These are phyloP conservation scores for Iodosphaeria phyllophila DNA, from an alignment of 2,329 filamentous ascomycete species.

Conservation along the genomic window DNA sequence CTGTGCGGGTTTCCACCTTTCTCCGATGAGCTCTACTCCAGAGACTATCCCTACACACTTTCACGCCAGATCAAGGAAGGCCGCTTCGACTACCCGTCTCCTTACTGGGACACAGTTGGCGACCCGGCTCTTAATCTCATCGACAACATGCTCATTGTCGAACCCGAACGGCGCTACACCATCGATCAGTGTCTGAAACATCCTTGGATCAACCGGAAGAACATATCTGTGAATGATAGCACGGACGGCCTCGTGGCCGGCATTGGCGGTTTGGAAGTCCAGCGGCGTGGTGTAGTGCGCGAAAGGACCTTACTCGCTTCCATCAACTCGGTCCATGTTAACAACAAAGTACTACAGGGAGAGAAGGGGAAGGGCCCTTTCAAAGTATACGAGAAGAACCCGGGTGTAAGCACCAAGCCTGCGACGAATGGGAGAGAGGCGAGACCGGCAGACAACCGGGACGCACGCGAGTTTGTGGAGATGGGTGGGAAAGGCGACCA, in stretches of 20 bases:
- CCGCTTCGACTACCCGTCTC: constrained; percentile 84
- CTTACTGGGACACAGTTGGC: constrained; percentile 82
- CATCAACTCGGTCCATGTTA: constrained; percentile 53
- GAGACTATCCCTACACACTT: constrained; percentile 69
- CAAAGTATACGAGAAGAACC: constrained; percentile 62
- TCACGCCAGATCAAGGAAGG: constrained; percentile 81
- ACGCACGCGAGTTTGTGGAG: constrained; percentile 60
- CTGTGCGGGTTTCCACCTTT: constrained; percentile 91
- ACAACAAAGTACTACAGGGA: constrained; percentile 33
- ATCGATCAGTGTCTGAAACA: constrained; percentile 84
- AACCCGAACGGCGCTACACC: constrained; percentile 66
- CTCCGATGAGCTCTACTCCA: constrained; percentile 73
- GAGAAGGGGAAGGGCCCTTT: constrained; percentile 39
- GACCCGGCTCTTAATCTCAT: constrained; percentile 85
- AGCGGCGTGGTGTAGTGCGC: constrained; percentile 57
- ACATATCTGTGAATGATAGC: constrained; percentile 54
- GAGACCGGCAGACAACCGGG: constrained; percentile 46
- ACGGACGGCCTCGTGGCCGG: constrained; percentile 86
- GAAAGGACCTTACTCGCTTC: constrained; percentile 73
- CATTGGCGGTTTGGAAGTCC: constrained; percentile 65
- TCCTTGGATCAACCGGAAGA: constrained; percentile 60
- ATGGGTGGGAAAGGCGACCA: constrained; percentile 79
- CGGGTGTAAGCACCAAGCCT: too few relatives aligned
- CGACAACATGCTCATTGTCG: constrained; percentile 82
- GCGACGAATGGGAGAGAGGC: constrained; percentile 32